phyloP scores from a whole-genome alignment of 148 eudicot genomes.

The Rhododendron williamsianum region DNA sequence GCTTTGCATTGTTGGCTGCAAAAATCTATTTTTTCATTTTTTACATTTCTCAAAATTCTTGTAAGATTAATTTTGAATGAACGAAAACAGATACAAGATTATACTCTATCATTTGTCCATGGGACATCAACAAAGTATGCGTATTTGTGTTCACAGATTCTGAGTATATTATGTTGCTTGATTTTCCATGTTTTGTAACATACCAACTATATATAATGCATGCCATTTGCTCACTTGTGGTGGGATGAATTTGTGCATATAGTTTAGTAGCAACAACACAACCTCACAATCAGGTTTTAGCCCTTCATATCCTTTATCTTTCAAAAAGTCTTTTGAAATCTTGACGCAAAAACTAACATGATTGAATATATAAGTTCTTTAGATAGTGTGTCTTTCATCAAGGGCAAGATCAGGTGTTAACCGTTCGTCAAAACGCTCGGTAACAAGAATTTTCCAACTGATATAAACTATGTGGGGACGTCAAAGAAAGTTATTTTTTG shows the following conservation, averaged over 20 bases:
- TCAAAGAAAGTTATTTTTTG: constrained; percentile 30
- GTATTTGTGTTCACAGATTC: neutral
- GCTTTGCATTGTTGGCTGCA: neutral
- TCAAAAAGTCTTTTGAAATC: neutral
- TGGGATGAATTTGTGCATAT: constrained; percentile 20
- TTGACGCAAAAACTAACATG: neutral
- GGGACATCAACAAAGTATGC: constrained; percentile 25
- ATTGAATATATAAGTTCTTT: neutral
- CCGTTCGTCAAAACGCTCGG: constrained; percentile 44
- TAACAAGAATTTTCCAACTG: constrained; percentile 44
- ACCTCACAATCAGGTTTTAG: constrained; percentile 22
- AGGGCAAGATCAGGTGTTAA: constrained; percentile 40
- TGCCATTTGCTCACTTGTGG: constrained; percentile 20
- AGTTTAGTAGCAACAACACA: constrained; percentile 18
- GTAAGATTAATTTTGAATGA: neutral
- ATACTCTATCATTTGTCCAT: constrained; percentile 16
- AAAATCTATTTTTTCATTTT: neutral
- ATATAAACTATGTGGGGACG: constrained; percentile 32
- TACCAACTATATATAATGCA: neutral
- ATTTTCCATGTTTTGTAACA: neutral
- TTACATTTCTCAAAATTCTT: neutral
- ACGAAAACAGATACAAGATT: constrained; percentile 17
- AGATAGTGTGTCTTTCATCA: constrained; percentile 34
- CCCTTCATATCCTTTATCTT: neutral
- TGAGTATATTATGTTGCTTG: neutral